These are phyloP conservation scores for Pulveroboletus ravenelii DNA, from an alignment of 768 basidiomycete genomes.

Conservation along the genomic window DNA sequence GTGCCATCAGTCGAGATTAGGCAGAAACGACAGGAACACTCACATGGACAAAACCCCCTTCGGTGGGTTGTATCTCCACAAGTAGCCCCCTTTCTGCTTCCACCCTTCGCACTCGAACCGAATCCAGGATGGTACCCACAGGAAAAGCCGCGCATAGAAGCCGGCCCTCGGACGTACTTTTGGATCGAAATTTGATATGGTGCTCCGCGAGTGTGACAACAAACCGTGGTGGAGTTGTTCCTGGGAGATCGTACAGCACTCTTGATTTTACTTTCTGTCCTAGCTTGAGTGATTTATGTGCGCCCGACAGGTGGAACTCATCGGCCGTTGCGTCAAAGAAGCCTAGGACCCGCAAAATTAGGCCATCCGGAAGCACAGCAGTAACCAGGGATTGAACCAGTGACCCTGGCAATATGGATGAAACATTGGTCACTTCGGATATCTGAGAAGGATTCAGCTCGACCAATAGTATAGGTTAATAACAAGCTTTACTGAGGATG, in stretches of 20 bases:
- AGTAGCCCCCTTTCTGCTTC: conserved; percentile 82
- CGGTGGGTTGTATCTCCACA: conserved; percentile 55
- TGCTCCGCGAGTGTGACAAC: conserved; percentile 75
- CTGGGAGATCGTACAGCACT: conserved; percentile 74
- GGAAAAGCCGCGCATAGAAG: conserved; percentile 57
- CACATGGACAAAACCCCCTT: conserved; percentile 87
- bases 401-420: conserved; percentile 81
- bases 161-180: conserved; percentile 28
- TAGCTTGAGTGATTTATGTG: conserved; percentile 47
- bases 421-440: conserved; percentile 71
- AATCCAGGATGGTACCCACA: conserved; percentile 67
- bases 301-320: conserved; percentile 59
- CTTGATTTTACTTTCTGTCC: conserved; percentile 80
- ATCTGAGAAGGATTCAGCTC: conserved; percentile 39
- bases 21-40: conserved; percentile 26
- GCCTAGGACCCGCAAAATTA: conserved; percentile 85
- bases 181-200: conserved; percentile 51
- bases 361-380: conserved; percentile 61
- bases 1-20: neutral
- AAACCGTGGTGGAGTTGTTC: conserved; percentile 71
- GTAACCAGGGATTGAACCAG: conserved; percentile 83
- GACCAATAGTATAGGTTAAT: neutral
- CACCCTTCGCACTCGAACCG: conserved; percentile 66
- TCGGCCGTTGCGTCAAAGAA: conserved; percentile 92
- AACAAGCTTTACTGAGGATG: conserved; percentile 48